Conservation (phyloP, 2,329 filamentous ascomycete species). For the Neofusicoccum cordaticola region DNA sequence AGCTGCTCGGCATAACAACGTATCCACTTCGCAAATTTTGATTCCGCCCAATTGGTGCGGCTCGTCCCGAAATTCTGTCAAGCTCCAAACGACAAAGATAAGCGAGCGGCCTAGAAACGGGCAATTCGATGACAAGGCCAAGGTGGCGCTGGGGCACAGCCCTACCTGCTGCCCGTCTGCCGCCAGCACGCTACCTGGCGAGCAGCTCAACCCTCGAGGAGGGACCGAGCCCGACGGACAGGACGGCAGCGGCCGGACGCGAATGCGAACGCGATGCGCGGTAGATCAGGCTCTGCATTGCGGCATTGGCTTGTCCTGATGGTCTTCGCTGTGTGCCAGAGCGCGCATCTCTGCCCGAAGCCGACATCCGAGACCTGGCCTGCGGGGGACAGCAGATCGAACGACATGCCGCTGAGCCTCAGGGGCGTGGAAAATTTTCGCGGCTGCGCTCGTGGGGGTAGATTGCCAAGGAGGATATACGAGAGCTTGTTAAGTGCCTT, state of each 20-base stretch:
- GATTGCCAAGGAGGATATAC: neutral
- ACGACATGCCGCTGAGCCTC: neutral
- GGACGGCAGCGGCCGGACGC: neutral
- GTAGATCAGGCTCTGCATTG: neutral
- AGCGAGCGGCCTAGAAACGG: neutral
- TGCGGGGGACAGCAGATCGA: neutral
- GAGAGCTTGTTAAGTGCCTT: neutral
- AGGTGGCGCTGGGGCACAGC: neutral
- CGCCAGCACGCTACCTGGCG: neutral
- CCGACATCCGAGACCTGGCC: neutral
- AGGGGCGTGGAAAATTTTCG: neutral
- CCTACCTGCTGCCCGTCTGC: neutral
- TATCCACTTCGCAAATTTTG: constrained; percentile 12
- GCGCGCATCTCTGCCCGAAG: neutral
- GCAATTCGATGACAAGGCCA: neutral
- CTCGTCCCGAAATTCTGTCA: neutral
- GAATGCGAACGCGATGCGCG: neutral
- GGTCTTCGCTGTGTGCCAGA: neutral
- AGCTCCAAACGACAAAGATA: neutral
- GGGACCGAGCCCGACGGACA: neutral
- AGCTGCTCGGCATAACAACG: constrained; percentile 6
- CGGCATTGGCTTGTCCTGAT: neutral
- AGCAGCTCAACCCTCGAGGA: neutral
- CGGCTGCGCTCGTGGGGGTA: neutral
- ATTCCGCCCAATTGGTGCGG: neutral